A percentile compares a stretch with the other conserved stretches of the same genome.
phyloP scores from a whole-genome alignment of 108 stramenopile genomes.

The Cylindrotheca fusiformis region DNA sequence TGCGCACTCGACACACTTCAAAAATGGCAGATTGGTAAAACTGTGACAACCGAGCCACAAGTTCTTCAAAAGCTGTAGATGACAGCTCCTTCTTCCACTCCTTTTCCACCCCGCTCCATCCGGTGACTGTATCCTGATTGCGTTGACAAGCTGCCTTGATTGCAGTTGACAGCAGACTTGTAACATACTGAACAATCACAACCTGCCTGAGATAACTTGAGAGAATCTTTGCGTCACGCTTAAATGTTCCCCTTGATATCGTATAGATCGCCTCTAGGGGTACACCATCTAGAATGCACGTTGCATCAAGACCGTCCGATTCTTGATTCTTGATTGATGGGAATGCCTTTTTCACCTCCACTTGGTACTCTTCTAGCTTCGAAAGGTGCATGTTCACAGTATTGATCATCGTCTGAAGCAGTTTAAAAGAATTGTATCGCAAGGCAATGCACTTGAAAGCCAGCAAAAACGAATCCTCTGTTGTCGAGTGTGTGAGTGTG shows the following conservation, averaged over 20 bases:
- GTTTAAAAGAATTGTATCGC: conserved; percentile 49
- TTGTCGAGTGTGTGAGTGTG: conserved; percentile 74
- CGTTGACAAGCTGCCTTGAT: conserved; percentile 61
- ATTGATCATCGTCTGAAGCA: conserved; percentile 54
- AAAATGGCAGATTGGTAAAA: conserved; percentile 65
- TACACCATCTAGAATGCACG: conserved; percentile 42
- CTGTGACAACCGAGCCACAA: conserved; percentile 41
- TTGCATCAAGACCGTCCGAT: conserved; percentile 36
- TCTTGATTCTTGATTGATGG: neutral
- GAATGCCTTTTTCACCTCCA: conserved; percentile 20
- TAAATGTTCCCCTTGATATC: conserved; percentile 6
- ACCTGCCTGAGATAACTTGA: conserved; percentile 46
- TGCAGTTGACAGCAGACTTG: conserved; percentile 45
- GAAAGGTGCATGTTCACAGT: conserved; percentile 36
- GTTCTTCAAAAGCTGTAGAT: conserved; percentile 42
- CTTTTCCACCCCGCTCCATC: conserved; percentile 48
- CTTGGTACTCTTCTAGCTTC: conserved; percentile 26
- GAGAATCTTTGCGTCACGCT: neutral
- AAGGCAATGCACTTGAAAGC: conserved; percentile 67
- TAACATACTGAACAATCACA: conserved; percentile 61
- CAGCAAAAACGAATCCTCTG: conserved; percentile 53
- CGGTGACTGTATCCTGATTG: conserved; percentile 44
- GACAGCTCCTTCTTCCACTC: conserved; percentile 75
- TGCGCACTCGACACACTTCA: conserved; percentile 71
- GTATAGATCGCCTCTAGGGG: conserved; percentile 55